These are phyloP conservation scores for Diacronema lutheri DNA, from an alignment of 78 protist species.

Conservation along the genomic window DNA sequence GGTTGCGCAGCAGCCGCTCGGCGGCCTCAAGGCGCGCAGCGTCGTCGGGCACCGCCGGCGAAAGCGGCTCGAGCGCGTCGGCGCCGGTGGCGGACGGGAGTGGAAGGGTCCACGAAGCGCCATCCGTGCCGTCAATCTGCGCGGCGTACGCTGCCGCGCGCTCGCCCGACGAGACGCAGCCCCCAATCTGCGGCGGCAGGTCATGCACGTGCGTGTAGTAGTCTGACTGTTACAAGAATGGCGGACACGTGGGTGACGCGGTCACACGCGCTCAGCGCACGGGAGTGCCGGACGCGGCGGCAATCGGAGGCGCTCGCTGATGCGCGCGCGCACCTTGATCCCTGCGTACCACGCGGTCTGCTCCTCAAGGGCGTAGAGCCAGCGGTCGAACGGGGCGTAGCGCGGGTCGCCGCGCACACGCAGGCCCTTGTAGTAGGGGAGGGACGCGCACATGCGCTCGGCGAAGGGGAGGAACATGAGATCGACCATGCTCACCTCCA, in stretches of 20 bases:
- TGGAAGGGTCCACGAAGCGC: not conserved
- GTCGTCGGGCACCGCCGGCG: no score
- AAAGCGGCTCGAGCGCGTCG: no score
- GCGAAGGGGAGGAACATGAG: slow-evolving; percentile 29
- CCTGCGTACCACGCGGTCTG: not conserved
- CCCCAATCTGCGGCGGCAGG: slow-evolving; percentile 31
- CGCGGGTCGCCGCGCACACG: not conserved
- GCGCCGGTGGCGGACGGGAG: not conserved
- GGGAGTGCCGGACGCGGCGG: no score
- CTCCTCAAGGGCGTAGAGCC: slow-evolving; percentile 9
- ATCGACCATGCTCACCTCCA: not conserved
- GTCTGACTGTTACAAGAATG: no score
- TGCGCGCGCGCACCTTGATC: not conserved
- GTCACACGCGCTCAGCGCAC: no score
- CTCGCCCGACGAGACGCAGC: not conserved
- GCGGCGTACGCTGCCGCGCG: not conserved
- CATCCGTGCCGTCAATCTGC: not conserved
- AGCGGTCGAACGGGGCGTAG: not conserved
- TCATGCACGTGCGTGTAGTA: slow-evolving; percentile 39
- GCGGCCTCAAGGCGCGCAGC: slow-evolving; percentile 9
- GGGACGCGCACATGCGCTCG: slow-evolving; percentile 35
- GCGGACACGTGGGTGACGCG: no score
- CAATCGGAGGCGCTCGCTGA: no score
- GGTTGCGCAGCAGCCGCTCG: not conserved
- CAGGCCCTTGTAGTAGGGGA: slow-evolving; percentile 40